Evolutionary conservation across 208 protist genomes (phyloP).

Genomic region (Vickermania ingenoplastis): DNA sequence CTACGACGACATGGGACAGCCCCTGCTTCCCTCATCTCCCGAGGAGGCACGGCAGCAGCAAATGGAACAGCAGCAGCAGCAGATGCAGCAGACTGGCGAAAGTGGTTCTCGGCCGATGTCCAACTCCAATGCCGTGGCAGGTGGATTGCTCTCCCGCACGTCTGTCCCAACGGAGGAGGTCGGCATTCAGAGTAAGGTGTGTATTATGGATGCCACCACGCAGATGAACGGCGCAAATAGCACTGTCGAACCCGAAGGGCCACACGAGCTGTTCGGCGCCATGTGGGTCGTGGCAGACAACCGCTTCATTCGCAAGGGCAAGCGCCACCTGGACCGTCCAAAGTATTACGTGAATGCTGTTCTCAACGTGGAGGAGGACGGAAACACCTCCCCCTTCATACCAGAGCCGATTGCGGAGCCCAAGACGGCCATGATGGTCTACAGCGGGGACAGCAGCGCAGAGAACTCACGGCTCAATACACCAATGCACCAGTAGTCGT

Average conservation of each 20-base stretch:
- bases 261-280: conserved; percentile 56
- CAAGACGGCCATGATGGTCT: conserved; percentile 15
- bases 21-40: no score
- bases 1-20: no score
- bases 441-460: conserved; percentile 11
- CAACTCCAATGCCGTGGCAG: no score
- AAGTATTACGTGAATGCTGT: conserved; percentile 56
- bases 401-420: conserved; percentile 6
- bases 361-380: conserved; percentile 10
- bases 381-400: neutral
- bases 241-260: neutral
- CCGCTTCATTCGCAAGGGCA: conserved; percentile 24
- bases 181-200: no score
- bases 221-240: neutral
- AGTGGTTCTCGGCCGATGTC: no score
- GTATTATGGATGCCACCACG: neutral
- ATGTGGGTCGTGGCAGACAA: conserved; percentile 61
- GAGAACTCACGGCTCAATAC: neutral
- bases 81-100: no score
- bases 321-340: conserved; percentile 38
- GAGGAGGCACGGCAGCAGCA: no score
- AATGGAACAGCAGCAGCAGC: no score
- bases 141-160: no score
- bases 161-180: no score
- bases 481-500: neutral